Percentiles rank a stretch among this genome's conserved stretches.
phyloP scores from a whole-genome alignment of 306 rosid species.

The Prunus padus region DNA sequence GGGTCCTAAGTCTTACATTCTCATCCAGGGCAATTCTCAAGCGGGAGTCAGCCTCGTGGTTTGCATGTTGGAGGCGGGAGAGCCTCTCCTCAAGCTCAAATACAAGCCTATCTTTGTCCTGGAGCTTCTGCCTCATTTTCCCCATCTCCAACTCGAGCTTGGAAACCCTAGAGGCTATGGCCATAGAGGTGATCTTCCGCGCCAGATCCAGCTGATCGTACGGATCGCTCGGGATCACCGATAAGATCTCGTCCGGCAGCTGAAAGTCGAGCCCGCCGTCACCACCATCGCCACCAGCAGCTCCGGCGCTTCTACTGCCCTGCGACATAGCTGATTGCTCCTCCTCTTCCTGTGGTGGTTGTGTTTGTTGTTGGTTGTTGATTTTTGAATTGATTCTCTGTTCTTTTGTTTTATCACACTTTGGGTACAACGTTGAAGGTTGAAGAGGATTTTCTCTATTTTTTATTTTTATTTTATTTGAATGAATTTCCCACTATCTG shows the following conservation, averaged over 20 bases:
- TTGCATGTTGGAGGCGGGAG: conserved; percentile 42
- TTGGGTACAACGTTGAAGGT: conserved; percentile 9
- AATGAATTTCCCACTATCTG: not conserved
- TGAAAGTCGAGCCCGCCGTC: conserved; percentile 52
- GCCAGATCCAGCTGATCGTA: conserved; percentile 94
- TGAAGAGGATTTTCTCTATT: not conserved
- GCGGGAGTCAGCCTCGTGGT: conserved; percentile 56
- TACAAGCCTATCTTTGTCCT: conserved; percentile 57
- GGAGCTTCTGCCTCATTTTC: conserved; percentile 54
- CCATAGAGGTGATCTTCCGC: conserved; percentile 89
- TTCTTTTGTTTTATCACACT: not conserved
- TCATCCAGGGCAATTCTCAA: conserved; percentile 54
- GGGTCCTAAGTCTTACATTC: conserved; percentile 36
- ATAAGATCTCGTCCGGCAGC: conserved; percentile 60
- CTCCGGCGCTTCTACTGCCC: conserved; percentile 13
- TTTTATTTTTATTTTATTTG: not conserved
- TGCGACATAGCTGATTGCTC: conserved; percentile 37
- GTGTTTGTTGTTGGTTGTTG: not conserved
- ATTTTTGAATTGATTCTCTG: not conserved
- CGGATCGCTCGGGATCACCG: conserved; percentile 82
- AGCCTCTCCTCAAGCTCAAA: conserved; percentile 56
- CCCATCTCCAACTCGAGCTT: conserved; percentile 64
- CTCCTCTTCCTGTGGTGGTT: conserved; percentile 2
- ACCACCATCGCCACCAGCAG: not conserved
- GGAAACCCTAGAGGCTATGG: conserved; percentile 80